Percentiles rank a stretch among this genome's conserved stretches.
These are phyloP conservation scores for Blastobotrys ciferrii DNA, from an alignment of 1,139 yeast genomes.

Conservation along the genomic window DNA sequence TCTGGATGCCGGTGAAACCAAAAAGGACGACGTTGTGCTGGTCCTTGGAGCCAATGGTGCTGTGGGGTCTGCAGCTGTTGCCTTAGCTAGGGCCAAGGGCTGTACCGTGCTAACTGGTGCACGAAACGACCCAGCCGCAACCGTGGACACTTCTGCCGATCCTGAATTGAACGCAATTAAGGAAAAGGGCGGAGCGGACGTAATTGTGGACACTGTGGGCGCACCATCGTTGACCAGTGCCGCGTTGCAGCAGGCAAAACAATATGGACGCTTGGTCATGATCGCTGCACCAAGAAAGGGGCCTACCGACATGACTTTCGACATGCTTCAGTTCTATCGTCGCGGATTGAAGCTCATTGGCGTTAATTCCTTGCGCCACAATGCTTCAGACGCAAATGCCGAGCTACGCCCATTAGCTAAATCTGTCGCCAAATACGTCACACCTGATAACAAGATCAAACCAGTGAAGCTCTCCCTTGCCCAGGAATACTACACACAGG, in stretches of 20 bases:
- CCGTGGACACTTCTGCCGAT: slow-evolving; percentile 3
- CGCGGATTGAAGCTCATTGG: slow-evolving; percentile 3
- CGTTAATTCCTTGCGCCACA: slow-evolving; percentile 1
- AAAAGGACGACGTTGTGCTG: neutral
- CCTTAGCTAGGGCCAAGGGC: neutral
- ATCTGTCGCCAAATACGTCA: neutral
- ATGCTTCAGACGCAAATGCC: neutral
- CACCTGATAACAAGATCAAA: neutral
- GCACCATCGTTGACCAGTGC: slow-evolving; percentile 16
- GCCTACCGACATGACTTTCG: slow-evolving; percentile 1
- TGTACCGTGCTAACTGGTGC: slow-evolving; percentile 5
- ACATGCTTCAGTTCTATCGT: slow-evolving; percentile 2
- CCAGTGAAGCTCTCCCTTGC: neutral
- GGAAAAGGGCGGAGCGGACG: slow-evolving; percentile 2
- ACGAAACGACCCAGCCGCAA: neutral
- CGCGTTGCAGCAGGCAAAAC: slow-evolving; percentile 43
- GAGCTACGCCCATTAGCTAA: neutral
- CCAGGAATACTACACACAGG: neutral
- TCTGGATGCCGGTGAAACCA: neutral
- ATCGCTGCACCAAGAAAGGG: slow-evolving; percentile 2
- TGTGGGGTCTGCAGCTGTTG: slow-evolving; percentile 10
- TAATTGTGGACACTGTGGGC: slow-evolving; percentile 3
- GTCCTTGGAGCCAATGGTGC: slow-evolving; percentile 11
- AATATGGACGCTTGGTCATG: slow-evolving; percentile 26
- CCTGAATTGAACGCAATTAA: slow-evolving; percentile 2